Evolutionary conservation across 192 early-diverging fungal genomes (phyloP).

Genomic region (Coemansia sp.): DNA sequence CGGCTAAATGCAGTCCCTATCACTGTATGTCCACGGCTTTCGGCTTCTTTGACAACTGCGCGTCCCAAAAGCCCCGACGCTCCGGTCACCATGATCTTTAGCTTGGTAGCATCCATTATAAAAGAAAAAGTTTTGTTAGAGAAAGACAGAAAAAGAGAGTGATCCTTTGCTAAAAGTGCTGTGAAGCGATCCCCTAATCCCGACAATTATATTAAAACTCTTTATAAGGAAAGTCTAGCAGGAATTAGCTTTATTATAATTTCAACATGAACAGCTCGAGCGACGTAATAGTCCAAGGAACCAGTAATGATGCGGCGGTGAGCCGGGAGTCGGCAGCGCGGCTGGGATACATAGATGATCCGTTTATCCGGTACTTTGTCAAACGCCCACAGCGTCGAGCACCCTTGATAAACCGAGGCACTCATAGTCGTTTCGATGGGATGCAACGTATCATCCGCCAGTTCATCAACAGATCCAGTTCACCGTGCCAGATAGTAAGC

Average conservation of each 20-base stretch:
- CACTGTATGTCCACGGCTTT: constrained; percentile 57
- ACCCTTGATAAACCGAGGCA: constrained; percentile 93
- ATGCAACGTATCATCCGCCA: constrained; percentile 64
- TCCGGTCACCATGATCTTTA: constrained; percentile 74
- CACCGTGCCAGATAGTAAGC: constrained; percentile 66
- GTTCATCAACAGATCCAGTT: constrained; percentile 53
- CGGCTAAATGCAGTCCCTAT: constrained; percentile 72
- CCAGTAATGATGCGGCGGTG: constrained; percentile 87
- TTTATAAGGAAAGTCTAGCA: too few species aligned
- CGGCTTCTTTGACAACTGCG: constrained; percentile 60
- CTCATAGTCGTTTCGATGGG: constrained; percentile 70
- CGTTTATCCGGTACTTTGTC: constrained; percentile 79
- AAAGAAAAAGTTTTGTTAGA: background rate
- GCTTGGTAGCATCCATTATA: constrained; percentile 12
- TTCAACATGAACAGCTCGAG: constrained; percentile 8
- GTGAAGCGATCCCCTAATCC: too few species aligned
- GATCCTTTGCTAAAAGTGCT: too few species aligned
- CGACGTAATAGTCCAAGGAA: constrained; percentile 77
- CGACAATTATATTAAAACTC: too few species aligned
- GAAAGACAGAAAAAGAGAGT: background rate
- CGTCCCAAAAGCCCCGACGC: constrained; percentile 82
- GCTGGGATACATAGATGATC: constrained; percentile 79
- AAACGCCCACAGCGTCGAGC: constrained; percentile 67
- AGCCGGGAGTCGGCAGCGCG: constrained; percentile 82
- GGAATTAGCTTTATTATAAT: too few species aligned